Conservation (phyloP, 352 stramenopile genomes). For the Globisporangium acanthophoron region DNA sequence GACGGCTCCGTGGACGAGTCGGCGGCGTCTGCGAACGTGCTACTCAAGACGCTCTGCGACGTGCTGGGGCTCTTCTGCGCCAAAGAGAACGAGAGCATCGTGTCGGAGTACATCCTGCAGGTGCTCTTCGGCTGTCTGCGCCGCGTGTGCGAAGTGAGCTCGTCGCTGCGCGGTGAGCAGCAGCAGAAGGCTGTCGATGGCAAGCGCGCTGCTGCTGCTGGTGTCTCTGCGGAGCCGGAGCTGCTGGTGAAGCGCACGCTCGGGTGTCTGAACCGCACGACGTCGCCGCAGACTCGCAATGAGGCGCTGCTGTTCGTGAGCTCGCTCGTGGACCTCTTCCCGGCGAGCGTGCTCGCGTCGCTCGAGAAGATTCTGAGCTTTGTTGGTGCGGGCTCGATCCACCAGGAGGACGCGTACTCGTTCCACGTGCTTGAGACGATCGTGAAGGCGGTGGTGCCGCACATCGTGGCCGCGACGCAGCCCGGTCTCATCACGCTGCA, state of each 20-base stretch:
- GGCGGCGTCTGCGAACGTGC: slow-evolving; percentile 18
- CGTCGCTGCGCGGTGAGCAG: slow-evolving; percentile 2
- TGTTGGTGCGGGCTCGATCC: slow-evolving; percentile 46
- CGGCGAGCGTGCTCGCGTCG: slow-evolving; percentile 60
- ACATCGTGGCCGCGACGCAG: slow-evolving; percentile 38
- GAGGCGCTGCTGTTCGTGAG: slow-evolving; percentile 80
- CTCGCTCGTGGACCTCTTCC: slow-evolving; percentile 69
- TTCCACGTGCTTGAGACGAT: slow-evolving; percentile 87
- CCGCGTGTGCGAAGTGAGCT: slow-evolving; percentile 54
- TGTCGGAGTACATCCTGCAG: slow-evolving; percentile 80
- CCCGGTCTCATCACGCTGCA: slow-evolving; percentile 43
- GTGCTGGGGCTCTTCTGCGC: slow-evolving; percentile 58
- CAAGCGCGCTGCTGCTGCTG: slow-evolving; percentile 12
- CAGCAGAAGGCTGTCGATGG: not conserved
- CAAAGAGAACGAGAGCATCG: slow-evolving; percentile 36
- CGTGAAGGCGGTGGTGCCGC: slow-evolving; percentile 68
- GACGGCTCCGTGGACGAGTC: slow-evolving; percentile 17
- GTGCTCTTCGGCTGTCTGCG: slow-evolving; percentile 73
- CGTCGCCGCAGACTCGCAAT: slow-evolving; percentile 74
- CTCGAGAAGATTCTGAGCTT: slow-evolving; percentile 79
- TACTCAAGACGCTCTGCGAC: slow-evolving; percentile 52
- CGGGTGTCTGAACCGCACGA: slow-evolving; percentile 50
- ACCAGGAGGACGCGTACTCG: slow-evolving; percentile 81
- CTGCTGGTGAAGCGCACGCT: slow-evolving; percentile 79
- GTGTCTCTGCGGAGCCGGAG: slow-evolving; percentile 35